Percentiles rank a stretch among this genome's conserved stretches.
phyloP scores from a whole-genome alignment of 163 green algal genomes.

The Coccomyxa subellipsoidea region DNA sequence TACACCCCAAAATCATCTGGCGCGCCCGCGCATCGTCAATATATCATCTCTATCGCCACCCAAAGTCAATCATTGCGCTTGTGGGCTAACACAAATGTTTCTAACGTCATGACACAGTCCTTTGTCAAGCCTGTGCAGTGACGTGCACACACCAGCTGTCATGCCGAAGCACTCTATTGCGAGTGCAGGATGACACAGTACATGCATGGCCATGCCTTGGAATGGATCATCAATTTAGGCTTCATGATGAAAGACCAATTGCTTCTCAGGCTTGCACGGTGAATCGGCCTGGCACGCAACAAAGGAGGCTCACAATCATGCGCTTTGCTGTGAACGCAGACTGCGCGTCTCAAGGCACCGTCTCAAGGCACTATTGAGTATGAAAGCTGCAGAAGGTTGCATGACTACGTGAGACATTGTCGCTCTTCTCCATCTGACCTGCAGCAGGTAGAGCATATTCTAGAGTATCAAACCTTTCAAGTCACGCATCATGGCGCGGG shows the following conservation, averaged over 20 bases:
- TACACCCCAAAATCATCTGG: neutral
- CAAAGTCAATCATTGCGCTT: too few species aligned
- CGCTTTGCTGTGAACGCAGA: neutral
- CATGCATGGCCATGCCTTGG: too few species aligned
- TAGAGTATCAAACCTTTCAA: constrained; percentile 36
- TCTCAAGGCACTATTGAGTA: neutral
- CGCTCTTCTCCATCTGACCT: neutral
- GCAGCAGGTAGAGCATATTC: neutral
- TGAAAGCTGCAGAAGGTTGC: neutral
- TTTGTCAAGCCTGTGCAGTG: too few species aligned
- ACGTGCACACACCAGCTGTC: constrained; percentile 59
- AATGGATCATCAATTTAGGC: too few species aligned
- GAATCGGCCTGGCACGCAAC: too few species aligned
- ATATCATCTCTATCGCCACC: neutral
- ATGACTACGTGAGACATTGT: too few species aligned
- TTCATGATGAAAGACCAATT: too few species aligned
- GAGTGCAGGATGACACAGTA: constrained; percentile 26
- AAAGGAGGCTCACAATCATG: too few species aligned
- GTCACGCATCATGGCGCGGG: constrained; percentile 57
- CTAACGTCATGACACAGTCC: too few species aligned
- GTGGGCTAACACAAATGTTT: too few species aligned
- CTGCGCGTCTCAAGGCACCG: neutral
- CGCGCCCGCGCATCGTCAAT: neutral
- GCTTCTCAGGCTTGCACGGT: too few species aligned
- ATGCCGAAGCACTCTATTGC: constrained; percentile 70